Evolutionary conservation across 129 eudicot genomes (phyloP), one percentile per base, ranked within the genome.

Genomic region (Heracleum sosnowskyi): DNA sequence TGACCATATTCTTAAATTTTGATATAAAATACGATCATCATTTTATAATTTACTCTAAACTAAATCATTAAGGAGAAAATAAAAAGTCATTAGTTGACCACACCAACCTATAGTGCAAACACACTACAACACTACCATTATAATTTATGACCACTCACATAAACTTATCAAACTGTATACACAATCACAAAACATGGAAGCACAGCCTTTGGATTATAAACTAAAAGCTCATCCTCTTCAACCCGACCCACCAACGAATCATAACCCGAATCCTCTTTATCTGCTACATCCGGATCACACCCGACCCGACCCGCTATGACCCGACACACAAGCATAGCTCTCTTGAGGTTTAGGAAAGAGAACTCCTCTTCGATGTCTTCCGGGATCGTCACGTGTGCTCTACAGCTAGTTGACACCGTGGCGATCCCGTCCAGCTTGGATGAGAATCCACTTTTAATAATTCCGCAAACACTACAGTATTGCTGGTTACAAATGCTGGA

Each of bases 231-330:
- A 71, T 90, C 95, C 11, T 84, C 93, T 7, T 35, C 45, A 18
- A 46, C 88, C 84, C 84, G 80, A 79, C 94, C 94, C 76, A 85
- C 84, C 80, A 92, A 60, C 36, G 98, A 92, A 76, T 92, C 98
- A 80, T 79, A 92, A 34, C 93, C 98, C 39, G 87, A 83, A 80
- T 90, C 96, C 36, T 85, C 90, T 73, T 88, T 92, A 7, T 78
- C 90, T 10, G 36, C 84, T 5, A 80, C 45, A 1, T 17, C 84
- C 71, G 80, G 89, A n/a, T 86, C 95, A 57, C 85, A 89, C 1
- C 94, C 95, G 72, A 91, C 89, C 82, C 97, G 94, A 45, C 98
- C 98, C 66, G 97, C 98, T 3, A 93, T 79, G 18, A 93, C 97
- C 82, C 98, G 88, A 60, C 98, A 93, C 2, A 93, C 92, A 18